Conservation (phyloP, 352 stramenopile species). For the Phytophthora tubulina region DNA sequence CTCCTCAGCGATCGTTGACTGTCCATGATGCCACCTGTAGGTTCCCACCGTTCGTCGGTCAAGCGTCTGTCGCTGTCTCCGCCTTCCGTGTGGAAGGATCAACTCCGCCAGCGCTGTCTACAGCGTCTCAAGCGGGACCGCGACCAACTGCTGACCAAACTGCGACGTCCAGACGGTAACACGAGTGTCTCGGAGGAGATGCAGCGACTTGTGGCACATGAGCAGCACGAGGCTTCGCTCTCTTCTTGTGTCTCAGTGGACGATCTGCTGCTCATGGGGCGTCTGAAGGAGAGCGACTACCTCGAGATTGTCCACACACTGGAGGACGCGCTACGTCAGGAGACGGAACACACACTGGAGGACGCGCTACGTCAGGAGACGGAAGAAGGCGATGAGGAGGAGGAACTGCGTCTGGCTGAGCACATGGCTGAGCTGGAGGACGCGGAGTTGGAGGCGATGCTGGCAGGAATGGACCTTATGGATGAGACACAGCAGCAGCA, state of each 20-base stretch:
- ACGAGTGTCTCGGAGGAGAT: conserved; percentile 71
- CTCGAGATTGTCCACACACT: conserved; percentile 79
- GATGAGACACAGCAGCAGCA: conserved; percentile 20
- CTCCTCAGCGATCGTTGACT: too few species aligned
- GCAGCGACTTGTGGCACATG: conserved; percentile 60
- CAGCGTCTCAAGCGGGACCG: conserved; percentile 74
- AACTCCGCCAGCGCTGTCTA: conserved; percentile 79
- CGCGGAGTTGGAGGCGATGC: conserved; percentile 74
- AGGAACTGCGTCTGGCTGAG: conserved; percentile 52
- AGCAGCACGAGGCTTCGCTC: conserved; percentile 40
- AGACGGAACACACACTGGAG: conserved; percentile 71
- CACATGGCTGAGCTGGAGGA: conserved; percentile 80
- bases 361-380: conserved; percentile 66
- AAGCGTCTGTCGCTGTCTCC: conserved; percentile 67
- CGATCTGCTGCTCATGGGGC: conserved; percentile 65
- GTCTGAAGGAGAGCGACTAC: conserved; percentile 76
- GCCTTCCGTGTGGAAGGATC: conserved; percentile 73
- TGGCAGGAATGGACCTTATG: conserved; percentile 64
- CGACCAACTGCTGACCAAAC: conserved; percentile 62
- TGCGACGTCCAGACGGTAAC: conserved; percentile 61
- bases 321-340: conserved; percentile 69
- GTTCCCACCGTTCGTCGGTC: conserved; percentile 15
- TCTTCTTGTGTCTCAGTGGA: conserved; percentile 53
- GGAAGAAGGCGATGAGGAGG: conserved; percentile 47
- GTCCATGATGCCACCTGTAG: not conserved